Base-by-base conservation (phyloP, 495 filamentous ascomycete species). In the Penicillium alfredii region DNA sequence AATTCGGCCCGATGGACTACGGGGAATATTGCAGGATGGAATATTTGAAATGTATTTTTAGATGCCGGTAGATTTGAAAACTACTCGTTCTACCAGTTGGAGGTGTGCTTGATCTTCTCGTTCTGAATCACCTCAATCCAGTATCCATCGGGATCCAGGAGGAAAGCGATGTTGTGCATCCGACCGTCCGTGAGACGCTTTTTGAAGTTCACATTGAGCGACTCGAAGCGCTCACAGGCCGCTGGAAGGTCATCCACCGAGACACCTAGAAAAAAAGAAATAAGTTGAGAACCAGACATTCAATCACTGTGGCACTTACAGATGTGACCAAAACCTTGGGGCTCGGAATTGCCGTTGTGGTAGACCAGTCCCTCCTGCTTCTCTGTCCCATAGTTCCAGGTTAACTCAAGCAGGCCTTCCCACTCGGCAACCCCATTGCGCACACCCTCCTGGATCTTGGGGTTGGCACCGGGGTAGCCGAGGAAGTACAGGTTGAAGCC, bases 331-430 rank as follows among this genome's bases (percentile, higher is more conserved):
- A 94, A 98, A 17, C 92, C 92, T 59, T 96, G 86, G 1, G 89
- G 92, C 60, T 93, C 69, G 13, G 77, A 67, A 58, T 98, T 98
- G 7, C 92, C 92, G 47, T 93, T 80, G 55, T 98, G 92, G 54
- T 98, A 98, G 27, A 79, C 80, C 51, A 88, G 87, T 30, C 72
- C 67, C 37, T 80, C 71, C 47, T 96, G 78, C 53, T 86, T 90
- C 71, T 98, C 92, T 2, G 92, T 96, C 26, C 92, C 92, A 45
- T 94, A 92, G 56, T 98, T 96, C 86, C 87, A 95, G 13, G 89
- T 96, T 48, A 98, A 53, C 66, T 95, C 89, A 8, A 96, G 66
- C 34, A 96, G 54, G 2, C 90, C 90, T 55, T 96, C 90, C 33
- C 77, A 74, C 25, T 77, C 74, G 3, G 82, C 77, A 3, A 78